phyloP scores from a whole-genome alignment of 148 eudicot species.

The Fagopyrum tataricum region DNA sequence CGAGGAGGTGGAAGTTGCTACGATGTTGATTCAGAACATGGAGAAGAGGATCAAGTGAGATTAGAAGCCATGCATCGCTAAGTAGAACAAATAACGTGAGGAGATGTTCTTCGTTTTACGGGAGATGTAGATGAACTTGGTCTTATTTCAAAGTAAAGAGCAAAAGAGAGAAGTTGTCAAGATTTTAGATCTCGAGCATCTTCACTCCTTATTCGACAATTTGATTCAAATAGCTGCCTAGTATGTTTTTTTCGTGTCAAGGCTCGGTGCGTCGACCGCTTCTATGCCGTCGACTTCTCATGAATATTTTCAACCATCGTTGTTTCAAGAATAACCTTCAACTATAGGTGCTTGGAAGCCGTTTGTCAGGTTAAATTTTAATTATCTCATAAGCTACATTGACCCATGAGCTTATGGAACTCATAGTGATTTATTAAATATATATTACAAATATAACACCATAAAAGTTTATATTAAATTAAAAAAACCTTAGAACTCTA shows the following conservation, averaged over 20 bases:
- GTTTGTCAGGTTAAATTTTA: too few relatives aligned
- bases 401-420: too few relatives aligned
- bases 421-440: too few relatives aligned
- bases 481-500: too few relatives aligned
- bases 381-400: too few relatives aligned
- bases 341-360: too few relatives aligned
- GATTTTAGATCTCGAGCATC: constrained; percentile 64
- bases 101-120: constrained; percentile 51
- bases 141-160: constrained; percentile 52
- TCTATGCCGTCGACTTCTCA: not conserved
- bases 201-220: constrained; percentile 49
- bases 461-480: too few relatives aligned
- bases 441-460: too few relatives aligned
- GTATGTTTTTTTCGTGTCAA: constrained; percentile 25
- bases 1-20: constrained; percentile 71
- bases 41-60: constrained; percentile 52
- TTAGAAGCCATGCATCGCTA: constrained; percentile 53
- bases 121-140: constrained; percentile 52
- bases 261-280: not conserved
- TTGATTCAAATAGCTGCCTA: constrained; percentile 78
- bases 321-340: not conserved
- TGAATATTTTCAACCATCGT: not conserved
- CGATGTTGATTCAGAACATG: constrained; percentile 38
- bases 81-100: constrained; percentile 32
- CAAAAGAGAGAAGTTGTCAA: constrained; percentile 52